phyloP scores from a whole-genome alignment of 2,329 filamentous ascomycete species.

The Cordyceps sp. region DNA sequence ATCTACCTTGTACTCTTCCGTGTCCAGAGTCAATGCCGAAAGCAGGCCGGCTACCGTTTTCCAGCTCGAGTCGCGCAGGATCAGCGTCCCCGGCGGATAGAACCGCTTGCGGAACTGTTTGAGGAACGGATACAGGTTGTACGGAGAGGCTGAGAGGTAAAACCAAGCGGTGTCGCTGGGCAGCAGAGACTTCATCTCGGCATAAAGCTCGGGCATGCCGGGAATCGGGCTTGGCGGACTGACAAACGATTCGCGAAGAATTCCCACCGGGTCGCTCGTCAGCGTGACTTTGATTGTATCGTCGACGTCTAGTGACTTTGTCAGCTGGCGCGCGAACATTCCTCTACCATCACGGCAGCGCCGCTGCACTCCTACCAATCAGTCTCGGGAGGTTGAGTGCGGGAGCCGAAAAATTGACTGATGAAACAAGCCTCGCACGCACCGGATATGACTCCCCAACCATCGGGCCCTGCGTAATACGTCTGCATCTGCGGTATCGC shows the following conservation, averaged over 20 bases:
- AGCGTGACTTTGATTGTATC: slow-evolving; percentile 89
- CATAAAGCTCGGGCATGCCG: slow-evolving; percentile 78
- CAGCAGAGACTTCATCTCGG: slow-evolving; percentile 38
- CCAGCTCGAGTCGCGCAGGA: slow-evolving; percentile 76
- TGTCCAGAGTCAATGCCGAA: slow-evolving; percentile 61
- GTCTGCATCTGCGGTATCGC: slow-evolving; percentile 51
- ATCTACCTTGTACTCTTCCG: slow-evolving; percentile 71
- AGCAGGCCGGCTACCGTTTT: slow-evolving; percentile 70
- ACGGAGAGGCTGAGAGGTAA: slow-evolving; percentile 86
- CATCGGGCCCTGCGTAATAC: slow-evolving; percentile 56
- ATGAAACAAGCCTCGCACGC: too few relatives aligned
- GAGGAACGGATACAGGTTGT: slow-evolving; percentile 85
- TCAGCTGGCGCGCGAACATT: too few relatives aligned
- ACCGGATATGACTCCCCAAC: slow-evolving; percentile 73
- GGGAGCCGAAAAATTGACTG: not conserved
- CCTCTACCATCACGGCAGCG: too few relatives aligned
- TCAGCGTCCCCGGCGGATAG: slow-evolving; percentile 64
- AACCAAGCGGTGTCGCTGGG: slow-evolving; percentile 59
- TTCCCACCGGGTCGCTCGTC: slow-evolving; percentile 64
- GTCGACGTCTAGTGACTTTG: slow-evolving; percentile 56
- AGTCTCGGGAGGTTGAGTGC: too few relatives aligned
- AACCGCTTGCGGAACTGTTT: slow-evolving; percentile 51
- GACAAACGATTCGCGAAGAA: slow-evolving; percentile 70
- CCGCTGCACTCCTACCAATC: too few relatives aligned
- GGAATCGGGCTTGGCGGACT: slow-evolving; percentile 52